These are phyloP conservation scores for Fragilaria radians DNA, from an alignment of 108 stramenopile species.

Conservation along the genomic window DNA sequence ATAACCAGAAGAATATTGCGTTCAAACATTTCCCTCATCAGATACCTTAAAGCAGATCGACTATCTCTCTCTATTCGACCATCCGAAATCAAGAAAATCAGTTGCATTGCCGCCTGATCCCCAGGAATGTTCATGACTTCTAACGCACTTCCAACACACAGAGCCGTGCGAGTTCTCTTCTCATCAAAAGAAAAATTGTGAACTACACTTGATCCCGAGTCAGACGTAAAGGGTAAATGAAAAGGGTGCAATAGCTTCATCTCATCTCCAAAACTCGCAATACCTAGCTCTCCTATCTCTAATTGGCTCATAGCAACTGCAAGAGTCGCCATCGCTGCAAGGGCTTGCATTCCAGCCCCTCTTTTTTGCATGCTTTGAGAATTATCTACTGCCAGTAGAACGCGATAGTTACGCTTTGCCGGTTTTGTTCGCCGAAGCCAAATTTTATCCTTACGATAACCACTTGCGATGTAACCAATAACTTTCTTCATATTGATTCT, in stretches of 20 bases:
- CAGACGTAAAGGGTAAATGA: slow-evolving; percentile 82
- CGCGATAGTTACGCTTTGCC: slow-evolving; percentile 94
- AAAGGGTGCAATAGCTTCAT: slow-evolving; percentile 90
- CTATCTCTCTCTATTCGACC: slow-evolving; percentile 94
- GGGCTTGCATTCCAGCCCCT: slow-evolving; percentile 87
- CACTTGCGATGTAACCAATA: slow-evolving; percentile 97
- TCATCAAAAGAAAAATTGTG: slow-evolving; percentile 83
- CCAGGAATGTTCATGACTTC: slow-evolving; percentile 42
- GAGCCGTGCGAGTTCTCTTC: slow-evolving; percentile 80
- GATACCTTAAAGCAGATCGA: slow-evolving; percentile 63
- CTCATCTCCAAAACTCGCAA: slow-evolving; percentile 90
- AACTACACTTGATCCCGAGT: slow-evolving; percentile 77
- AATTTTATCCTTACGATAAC: slow-evolving; percentile 98
- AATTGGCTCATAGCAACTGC: slow-evolving; percentile 90
- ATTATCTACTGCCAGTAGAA: slow-evolving; percentile 95
- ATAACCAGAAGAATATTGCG: slow-evolving; percentile 89
- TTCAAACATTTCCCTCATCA: slow-evolving; percentile 88
- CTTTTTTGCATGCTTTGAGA: slow-evolving; percentile 93
- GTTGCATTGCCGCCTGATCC: slow-evolving; percentile 69
- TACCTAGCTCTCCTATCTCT: slow-evolving; percentile 92
- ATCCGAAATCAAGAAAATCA: slow-evolving; percentile 93
- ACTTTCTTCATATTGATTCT: slow-evolving; percentile 98
- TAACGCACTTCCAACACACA: slow-evolving; percentile 83
- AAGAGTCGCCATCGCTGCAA: slow-evolving; percentile 85
- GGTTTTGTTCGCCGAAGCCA: slow-evolving; percentile 99